Percentiles rank a stretch among this genome's conserved stretches.
These are phyloP conservation scores for Selaginella moellendorffii DNA, from an alignment of 75 land plant species.

Conservation along the genomic window DNA sequence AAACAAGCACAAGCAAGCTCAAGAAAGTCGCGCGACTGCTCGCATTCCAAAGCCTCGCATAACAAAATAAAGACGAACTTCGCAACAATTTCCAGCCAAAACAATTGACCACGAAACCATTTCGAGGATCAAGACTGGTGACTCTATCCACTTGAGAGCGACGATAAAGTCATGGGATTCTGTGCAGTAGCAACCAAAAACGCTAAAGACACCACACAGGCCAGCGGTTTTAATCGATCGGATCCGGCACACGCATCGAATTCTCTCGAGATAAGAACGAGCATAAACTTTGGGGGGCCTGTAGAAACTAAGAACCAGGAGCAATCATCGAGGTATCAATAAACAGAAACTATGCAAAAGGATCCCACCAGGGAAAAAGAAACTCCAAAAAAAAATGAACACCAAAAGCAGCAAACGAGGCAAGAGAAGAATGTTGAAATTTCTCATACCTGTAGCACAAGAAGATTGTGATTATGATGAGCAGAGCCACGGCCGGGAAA, in stretches of 20 bases:
- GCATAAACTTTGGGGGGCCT: too few species aligned
- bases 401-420: background rate
- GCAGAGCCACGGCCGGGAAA: constrained; percentile 47
- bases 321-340: too few species aligned
- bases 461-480: constrained; percentile 40
- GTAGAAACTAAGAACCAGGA: too few species aligned
- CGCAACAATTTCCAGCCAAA: background rate
- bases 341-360: too few species aligned
- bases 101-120: background rate
- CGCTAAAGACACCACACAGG: too few species aligned
- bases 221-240: too few species aligned
- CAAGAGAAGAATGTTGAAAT: constrained; percentile 41
- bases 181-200: too few species aligned
- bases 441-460: constrained; percentile 63
- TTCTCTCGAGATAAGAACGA: too few species aligned
- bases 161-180: too few species aligned
- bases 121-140: background rate
- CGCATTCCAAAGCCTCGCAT: background rate
- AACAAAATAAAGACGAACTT: background rate
- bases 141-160: background rate
- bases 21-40: background rate
- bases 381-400: too few species aligned
- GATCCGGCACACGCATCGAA: too few species aligned
- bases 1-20: background rate
- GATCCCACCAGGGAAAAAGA: too few species aligned